Percentiles rank a stretch among this genome's conserved stretches.
Conservation (phyloP, 179 eudicot species). For the Silene vulgaris region DNA sequence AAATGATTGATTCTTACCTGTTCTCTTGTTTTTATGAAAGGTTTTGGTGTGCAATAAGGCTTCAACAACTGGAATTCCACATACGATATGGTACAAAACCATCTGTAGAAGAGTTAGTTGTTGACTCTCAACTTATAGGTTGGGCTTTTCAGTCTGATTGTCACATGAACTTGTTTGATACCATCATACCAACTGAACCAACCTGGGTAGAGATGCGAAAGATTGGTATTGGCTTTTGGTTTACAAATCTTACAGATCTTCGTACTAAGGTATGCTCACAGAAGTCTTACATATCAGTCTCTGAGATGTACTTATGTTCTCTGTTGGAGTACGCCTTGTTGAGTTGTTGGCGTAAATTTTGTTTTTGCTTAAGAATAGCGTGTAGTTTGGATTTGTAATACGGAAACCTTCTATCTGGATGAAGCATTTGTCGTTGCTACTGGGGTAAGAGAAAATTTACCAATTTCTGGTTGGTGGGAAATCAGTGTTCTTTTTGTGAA, state of each 20-base stretch:
- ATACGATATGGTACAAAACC: slow-evolving; percentile 49
- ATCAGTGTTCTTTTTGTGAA: not conserved
- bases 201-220: slow-evolving; percentile 92
- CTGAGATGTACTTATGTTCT: not conserved
- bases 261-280: slow-evolving; percentile 61
- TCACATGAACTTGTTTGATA: slow-evolving; percentile 67
- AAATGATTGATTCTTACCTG: not conserved
- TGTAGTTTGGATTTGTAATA: not conserved
- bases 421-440: not conserved
- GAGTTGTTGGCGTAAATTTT: no score
- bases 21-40: slow-evolving; percentile 33
- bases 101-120: slow-evolving; percentile 47
- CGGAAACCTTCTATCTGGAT: slow-evolving; percentile 4
- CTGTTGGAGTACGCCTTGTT: not conserved
- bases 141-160: slow-evolving; percentile 99
- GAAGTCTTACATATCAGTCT: slow-evolving; percentile 11
- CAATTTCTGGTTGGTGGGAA: slow-evolving; percentile 12
- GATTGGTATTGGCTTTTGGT: slow-evolving; percentile 86
- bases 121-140: slow-evolving; percentile 56
- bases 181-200: slow-evolving; percentile 63
- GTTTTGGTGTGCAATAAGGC: slow-evolving; percentile 87
- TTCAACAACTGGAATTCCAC: slow-evolving; percentile 54
- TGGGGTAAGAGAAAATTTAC: not conserved
- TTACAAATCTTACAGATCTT: slow-evolving; percentile 59
- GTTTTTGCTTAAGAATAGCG: not conserved